Conservation (phyloP, 495 filamentous ascomycete species). For the Filosporella fistucella region DNA sequence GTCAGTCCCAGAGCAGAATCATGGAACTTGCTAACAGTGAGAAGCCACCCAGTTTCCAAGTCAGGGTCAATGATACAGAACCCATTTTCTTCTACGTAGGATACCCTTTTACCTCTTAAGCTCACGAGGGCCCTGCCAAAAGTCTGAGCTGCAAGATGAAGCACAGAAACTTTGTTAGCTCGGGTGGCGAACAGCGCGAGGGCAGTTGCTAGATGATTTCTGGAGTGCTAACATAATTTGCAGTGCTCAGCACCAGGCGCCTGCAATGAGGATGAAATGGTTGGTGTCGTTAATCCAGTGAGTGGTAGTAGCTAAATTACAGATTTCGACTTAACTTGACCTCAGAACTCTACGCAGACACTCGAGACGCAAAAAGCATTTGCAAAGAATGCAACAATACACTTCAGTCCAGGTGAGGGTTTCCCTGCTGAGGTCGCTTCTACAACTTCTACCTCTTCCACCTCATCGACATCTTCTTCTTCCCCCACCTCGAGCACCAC, state of each 20-base stretch:
- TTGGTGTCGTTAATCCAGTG: conserved; percentile 45
- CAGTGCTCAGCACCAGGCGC: conserved; percentile 38
- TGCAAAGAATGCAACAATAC: conserved; percentile 7
- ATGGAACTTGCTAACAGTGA: neutral
- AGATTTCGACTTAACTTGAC: neutral
- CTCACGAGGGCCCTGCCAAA: no score
- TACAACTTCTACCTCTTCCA: neutral
- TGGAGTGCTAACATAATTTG: no score
- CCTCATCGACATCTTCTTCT: conserved; percentile 2
- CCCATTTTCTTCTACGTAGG: conserved; percentile 62
- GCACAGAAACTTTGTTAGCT: no score
- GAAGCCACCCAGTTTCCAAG: conserved; percentile 40
- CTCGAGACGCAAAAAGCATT: conserved; percentile 7
- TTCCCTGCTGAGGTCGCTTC: conserved; percentile 10
- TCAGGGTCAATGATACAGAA: conserved; percentile 50
- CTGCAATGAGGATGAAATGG: conserved; percentile 36
- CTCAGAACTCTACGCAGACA: conserved; percentile 21
- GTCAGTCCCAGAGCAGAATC: conserved; percentile 29
- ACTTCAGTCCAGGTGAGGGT: conserved; percentile 13
- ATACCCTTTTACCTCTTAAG: no score
- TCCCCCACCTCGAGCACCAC: neutral
- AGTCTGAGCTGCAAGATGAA: no score
- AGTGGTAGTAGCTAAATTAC: neutral
- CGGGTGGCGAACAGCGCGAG: no score
- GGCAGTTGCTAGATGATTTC: no score